phyloP scores from a whole-genome alignment of 495 filamentous ascomycete species.

The Penicillium verhagenii region DNA sequence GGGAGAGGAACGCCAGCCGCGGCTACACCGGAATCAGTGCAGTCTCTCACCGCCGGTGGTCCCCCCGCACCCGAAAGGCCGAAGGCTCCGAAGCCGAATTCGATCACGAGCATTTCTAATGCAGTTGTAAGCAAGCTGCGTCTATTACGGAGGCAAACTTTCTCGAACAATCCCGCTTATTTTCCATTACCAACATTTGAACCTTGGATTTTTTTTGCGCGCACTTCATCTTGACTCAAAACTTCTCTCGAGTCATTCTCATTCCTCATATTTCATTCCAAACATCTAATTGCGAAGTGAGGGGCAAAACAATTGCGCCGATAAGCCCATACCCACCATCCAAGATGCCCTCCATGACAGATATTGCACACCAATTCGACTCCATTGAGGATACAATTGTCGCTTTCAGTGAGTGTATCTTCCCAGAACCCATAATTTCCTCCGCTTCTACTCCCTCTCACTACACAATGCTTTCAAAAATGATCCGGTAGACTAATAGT shows the following conservation, averaged over 20 bases:
- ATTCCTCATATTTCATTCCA: neutral
- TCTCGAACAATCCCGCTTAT: slow-evolving; percentile 10
- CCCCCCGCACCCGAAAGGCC: slow-evolving; percentile 25
- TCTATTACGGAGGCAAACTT: slow-evolving; percentile 18
- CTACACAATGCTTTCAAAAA: neutral
- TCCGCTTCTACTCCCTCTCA: neutral
- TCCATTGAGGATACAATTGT: slow-evolving; percentile 79
- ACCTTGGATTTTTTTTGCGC: neutral
- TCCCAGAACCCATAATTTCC: neutral
- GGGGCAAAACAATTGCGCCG: slow-evolving; percentile 19
- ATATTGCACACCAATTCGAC: slow-evolving; percentile 59
- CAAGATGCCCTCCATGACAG: slow-evolving; percentile 40
- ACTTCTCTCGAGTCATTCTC: neutral
- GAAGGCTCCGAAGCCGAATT: neutral
- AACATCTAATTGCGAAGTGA: slow-evolving; percentile 16
- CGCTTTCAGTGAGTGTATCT: slow-evolving; percentile 71
- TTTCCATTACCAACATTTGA: neutral
- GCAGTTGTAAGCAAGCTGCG: slow-evolving; percentile 27
- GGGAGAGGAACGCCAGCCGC: neutral
- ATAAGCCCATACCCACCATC: slow-evolving; percentile 2
- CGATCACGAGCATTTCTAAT: slow-evolving; percentile 33
- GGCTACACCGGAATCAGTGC: neutral
- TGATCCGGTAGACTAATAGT: slow-evolving; percentile 8
- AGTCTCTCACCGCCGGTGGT: slow-evolving; percentile 6
- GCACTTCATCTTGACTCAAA: neutral